Evolutionary conservation across 108 stramenopile species (phyloP).

Genomic region (Nitzschia inconspicua): DNA sequence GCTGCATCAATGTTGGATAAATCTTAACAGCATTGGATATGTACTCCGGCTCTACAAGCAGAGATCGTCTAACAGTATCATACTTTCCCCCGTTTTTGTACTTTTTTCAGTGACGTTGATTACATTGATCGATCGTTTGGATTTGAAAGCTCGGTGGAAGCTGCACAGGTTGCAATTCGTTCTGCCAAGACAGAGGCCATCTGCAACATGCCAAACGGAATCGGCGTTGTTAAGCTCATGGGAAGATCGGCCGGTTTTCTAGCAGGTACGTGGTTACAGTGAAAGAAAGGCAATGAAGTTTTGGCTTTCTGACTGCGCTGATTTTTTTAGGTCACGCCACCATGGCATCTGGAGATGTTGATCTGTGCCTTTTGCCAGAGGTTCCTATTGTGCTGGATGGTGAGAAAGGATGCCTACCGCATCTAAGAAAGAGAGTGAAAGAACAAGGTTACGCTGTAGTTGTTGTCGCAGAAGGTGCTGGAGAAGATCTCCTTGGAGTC

Average conservation of each 20-base stretch:
- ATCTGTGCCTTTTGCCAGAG: conserved; percentile 95
- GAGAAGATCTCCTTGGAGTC: conserved; percentile 90
- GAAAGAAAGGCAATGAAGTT: conserved; percentile 8
- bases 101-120: conserved; percentile 93
- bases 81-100: conserved; percentile 4
- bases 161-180: conserved; percentile 84
- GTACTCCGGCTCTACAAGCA: too few relatives aligned
- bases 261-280: too few relatives aligned
- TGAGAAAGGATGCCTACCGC: conserved; percentile 86
- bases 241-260: conserved; percentile 93
- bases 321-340: conserved; percentile 90
- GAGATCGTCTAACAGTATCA: conserved; percentile 17
- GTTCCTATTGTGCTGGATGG: conserved; percentile 93
- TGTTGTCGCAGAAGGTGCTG: conserved; percentile 98
- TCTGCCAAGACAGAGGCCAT: conserved; percentile 92
- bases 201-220: conserved; percentile 95
- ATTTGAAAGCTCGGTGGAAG: conserved; percentile 89
- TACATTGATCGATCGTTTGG: conserved; percentile 96
- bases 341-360: conserved; percentile 89
- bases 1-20: neutral
- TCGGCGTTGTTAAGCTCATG: conserved; percentile 97
- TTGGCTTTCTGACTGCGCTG: conserved; percentile 82
- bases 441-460: conserved; percentile 96
- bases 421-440: conserved; percentile 75
- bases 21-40: neutral